A percentile compares a stretch with the other conserved stretches of the same genome.
phyloP scores from a whole-genome alignment of 2,329 filamentous ascomycete genomes.

The Aspergillus fumigatiaffinis region DNA sequence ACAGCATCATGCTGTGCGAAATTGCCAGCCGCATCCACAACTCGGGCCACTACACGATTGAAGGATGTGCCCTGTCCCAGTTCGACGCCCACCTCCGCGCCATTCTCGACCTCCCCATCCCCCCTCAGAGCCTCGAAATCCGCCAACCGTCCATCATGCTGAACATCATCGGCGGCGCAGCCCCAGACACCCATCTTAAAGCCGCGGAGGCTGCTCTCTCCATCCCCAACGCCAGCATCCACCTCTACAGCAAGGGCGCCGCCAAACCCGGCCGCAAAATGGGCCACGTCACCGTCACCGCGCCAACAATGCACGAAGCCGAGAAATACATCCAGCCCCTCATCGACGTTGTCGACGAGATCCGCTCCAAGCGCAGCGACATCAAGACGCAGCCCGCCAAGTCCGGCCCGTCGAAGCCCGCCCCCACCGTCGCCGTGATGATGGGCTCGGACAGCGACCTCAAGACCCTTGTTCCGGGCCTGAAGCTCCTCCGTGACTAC shows the following conservation, averaged over 20 bases:
- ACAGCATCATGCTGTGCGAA: slow-evolving; percentile 75
- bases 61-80: slow-evolving; percentile 84
- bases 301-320: slow-evolving; percentile 63
- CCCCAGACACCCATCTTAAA: slow-evolving; percentile 59
- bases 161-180: slow-evolving; percentile 54
- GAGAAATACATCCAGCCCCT: slow-evolving; percentile 66
- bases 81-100: slow-evolving; percentile 86
- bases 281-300: slow-evolving; percentile 83
- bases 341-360: slow-evolving; percentile 72
- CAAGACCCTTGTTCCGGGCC: slow-evolving; percentile 42
- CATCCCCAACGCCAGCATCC: slow-evolving; percentile 61
- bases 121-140: slow-evolving; percentile 44
- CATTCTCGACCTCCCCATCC: slow-evolving; percentile 69
- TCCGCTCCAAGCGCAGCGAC: slow-evolving; percentile 56
- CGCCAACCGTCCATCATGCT: slow-evolving; percentile 51
- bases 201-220: slow-evolving; percentile 55
- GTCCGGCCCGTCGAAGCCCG: slow-evolving; percentile 30
- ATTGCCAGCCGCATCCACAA: slow-evolving; percentile 83
- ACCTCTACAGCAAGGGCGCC: slow-evolving; percentile 85
- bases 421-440: slow-evolving; percentile 42
- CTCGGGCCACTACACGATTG: slow-evolving; percentile 92
- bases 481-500: slow-evolving; percentile 41
- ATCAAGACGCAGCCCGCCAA: slow-evolving; percentile 30
- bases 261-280: slow-evolving; percentile 89
- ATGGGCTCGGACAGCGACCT: slow-evolving; percentile 50